Evolutionary conservation across 176 grass and related monocot species (phyloP).

Genomic region (Oryza officinalis): DNA sequence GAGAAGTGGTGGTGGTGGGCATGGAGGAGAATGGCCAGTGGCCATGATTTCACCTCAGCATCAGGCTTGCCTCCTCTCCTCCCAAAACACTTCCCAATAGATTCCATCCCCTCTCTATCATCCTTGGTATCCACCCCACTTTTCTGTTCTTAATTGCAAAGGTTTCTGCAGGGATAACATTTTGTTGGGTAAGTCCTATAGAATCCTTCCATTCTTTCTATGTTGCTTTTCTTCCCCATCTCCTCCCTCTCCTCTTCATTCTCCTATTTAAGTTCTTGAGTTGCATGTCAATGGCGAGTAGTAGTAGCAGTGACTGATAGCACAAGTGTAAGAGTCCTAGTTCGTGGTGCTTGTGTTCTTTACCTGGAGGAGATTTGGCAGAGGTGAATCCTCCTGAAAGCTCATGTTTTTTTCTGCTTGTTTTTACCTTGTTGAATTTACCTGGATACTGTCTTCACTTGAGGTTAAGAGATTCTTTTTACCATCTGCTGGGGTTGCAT

Average conservation of each 20-base stretch:
- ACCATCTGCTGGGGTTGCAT: slow-evolving; percentile 16
- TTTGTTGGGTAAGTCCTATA: slow-evolving; percentile 56
- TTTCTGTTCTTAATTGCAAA: slow-evolving; percentile 61
- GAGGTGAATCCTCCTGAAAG: slow-evolving; percentile 34
- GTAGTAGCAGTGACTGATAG: neutral
- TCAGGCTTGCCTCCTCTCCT: neutral
- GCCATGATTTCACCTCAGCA: slow-evolving; percentile 45
- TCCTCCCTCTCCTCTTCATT: neutral
- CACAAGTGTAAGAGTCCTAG: neutral
- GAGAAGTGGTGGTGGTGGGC: neutral
- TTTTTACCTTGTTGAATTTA: slow-evolving; percentile 22
- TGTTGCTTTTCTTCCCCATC: slow-evolving; percentile 47
- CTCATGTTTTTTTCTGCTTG: neutral
- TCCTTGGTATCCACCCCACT: slow-evolving; percentile 45
- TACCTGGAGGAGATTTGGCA: slow-evolving; percentile 6
- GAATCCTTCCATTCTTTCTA: slow-evolving; percentile 54
- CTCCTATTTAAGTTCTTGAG: slow-evolving; percentile 43
- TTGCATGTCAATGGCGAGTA: slow-evolving; percentile 5
- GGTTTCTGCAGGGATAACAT: slow-evolving; percentile 65
- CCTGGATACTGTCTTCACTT: neutral
- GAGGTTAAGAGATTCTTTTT: neutral
- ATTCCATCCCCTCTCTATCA: slow-evolving; percentile 65
- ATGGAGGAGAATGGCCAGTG: slow-evolving; percentile 30
- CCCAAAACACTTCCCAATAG: slow-evolving; percentile 58
- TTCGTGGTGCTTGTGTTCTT: slow-evolving; percentile 18